Base-by-base conservation (phyloP, 371 early-diverging fungal species). In the Nosema granulosis region DNA sequence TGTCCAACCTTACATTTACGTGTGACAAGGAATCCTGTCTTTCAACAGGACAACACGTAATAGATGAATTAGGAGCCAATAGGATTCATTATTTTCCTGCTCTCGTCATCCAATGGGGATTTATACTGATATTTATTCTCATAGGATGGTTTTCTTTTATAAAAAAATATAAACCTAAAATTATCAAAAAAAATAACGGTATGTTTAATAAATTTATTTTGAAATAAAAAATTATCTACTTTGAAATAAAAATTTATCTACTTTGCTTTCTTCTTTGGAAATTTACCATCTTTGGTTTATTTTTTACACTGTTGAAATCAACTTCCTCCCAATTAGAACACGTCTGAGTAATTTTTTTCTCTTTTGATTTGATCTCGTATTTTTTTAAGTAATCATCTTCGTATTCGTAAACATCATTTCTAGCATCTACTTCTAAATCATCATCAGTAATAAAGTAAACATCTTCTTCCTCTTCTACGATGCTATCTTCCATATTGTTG, bases 321-420 rank as follows among this genome's bases (percentile, higher is more conserved):
- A 73, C 57, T 35, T 73, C 74, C 13, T 73, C 74, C 74, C 74
- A 73, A 56, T 65, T 73, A 0, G 54, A 38, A 51, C 74, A 73
- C 22, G 34, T 56, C 29, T 6, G 12, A 43, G 56, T 70, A 12
- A 24, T 70, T 37, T 34, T 73, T 26, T 49, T 67, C n/a, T n/a
- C n/a, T 49, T 49, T 67, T 49, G 51, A 26, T 34, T 51, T 51
- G 49, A 69, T 69, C 11, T 35, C 18, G 26, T 69, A 69, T 54
- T 18, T 2, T 20, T 54, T 16, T 24, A 43, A 32, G 34, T 69
- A 37, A 18, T 20, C 3, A 24, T 26, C 22, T n/a, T 37, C 35
- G 22, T 54, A 69, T 4, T 54, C 52, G 31, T 69, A 69, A 22
- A 35, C 69, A 29, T 69, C 35, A 3, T 20, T 54, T 69, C 69